Evolutionary conservation across 164 flowering plant genomes (phyloP), one percentile per base, ranked within the genome.

Genomic region (Stephania japonica): DNA sequence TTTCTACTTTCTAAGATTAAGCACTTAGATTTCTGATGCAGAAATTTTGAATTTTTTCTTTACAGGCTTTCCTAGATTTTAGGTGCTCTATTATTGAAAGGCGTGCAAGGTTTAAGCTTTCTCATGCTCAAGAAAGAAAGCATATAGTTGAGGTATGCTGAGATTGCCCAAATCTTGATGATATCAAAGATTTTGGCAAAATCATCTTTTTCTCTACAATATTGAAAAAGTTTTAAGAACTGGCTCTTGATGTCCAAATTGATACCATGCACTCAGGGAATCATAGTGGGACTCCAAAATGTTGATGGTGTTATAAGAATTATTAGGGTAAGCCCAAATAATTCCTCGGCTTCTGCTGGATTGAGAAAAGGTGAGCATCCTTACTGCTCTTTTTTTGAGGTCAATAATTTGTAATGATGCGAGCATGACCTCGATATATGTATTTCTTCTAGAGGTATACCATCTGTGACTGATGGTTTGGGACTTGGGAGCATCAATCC

Each of bases 41-140:
- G 62, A 56, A 19, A n/a, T 68, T 71, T 38, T 26, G 14, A 16
- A 53, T 59, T 65, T 69, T 68, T 23, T 61, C 50, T 44, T 44
- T 44, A 23, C 87, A 95, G 98, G 94, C 99, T 53, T 95, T 95
- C 78, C 78, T 95, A 73, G 97, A 93, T 70, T 95, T 95, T 70
- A 89, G 98, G 80, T 95, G 94, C 79, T 89, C 97, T 78, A 92
- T 95, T 47, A 80, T 95, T 74, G 98, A 91, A 81, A 89, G 97
- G 70, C 98, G 99, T 73, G 88, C 99, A 25, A 84, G 72, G 75
- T 89, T 78, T 78, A 93, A 90, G 85, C 97, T 91, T 65, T 79
- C 89, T 38, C 93, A 95, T 70, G 97, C 98, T 47, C 85, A 83
- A 74, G 90, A 89, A 21, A 85, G 99, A 74, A 83, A 82, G 50